phyloP scores from a whole-genome alignment of 805 yeast species.

The fission yeast (Schizosaccharomyces pombe) region ASM294v3 CU329670.1:2296001-2296500 shows the following conservation, averaged over 20 bases:
- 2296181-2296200: conserved; percentile 94
- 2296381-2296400: conserved; percentile 93
- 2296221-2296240: conserved; percentile 94
- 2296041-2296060: conserved; percentile 48
- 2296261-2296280: conserved; percentile 95
- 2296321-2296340: conserved; percentile 91
- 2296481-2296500: conserved; percentile 93
- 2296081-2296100: conserved; percentile 56
- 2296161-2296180: conserved; percentile 89
- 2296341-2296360: conserved; percentile 97
- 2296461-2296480: conserved; percentile 89
- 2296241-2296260: conserved; percentile 94
- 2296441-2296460: conserved; percentile 97
- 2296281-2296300: conserved; percentile 89
- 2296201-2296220: conserved; percentile 94
- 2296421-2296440: conserved; percentile 96
- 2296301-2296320: conserved; percentile 92
- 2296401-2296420: conserved; percentile 88
- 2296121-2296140: conserved; percentile 84
- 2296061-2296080: conserved; percentile 45
- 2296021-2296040: conserved; percentile 69
- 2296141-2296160: conserved; percentile 82
- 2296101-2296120: conserved; percentile 68
- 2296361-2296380: conserved; percentile 90
- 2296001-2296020: conserved; percentile 86